Evolutionary conservation across 2,329 filamentous ascomycete species (phyloP).

Genomic region (Teratosphaeria viscida): DNA sequence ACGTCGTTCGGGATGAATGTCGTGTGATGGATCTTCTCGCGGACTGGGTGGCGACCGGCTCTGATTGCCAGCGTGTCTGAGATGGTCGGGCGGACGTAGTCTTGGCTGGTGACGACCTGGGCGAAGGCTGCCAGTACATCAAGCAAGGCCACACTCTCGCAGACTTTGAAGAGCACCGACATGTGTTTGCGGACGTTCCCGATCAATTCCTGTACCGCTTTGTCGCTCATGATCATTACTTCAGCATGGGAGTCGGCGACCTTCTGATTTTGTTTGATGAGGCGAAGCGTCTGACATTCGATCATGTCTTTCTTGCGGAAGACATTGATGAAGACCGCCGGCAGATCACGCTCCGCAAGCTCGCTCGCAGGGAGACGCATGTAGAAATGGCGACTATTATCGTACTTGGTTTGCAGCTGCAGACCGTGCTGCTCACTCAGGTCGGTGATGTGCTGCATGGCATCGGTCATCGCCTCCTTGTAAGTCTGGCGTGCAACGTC

Average conservation of each 20-base stretch:
- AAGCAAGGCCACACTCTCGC: conserved; percentile 73
- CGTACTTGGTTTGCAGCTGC: conserved; percentile 59
- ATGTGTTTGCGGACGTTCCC: conserved; percentile 61
- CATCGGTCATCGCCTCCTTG: conserved; percentile 75
- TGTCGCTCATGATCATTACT: conserved; percentile 69
- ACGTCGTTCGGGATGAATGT: conserved; percentile 83
- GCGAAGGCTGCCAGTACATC: conserved; percentile 61
- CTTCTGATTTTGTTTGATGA: conserved; percentile 66
- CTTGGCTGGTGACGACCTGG: conserved; percentile 56
- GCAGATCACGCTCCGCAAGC: conserved; percentile 50
- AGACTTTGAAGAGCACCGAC: conserved; percentile 67
- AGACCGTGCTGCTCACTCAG: conserved; percentile 52
- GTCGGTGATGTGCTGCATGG: conserved; percentile 57
- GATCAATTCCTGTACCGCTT: conserved; percentile 61
- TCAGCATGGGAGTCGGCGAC: conserved; percentile 76
- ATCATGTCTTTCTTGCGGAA: conserved; percentile 61
- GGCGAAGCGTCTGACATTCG: conserved; percentile 76
- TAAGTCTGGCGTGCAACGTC: conserved; percentile 84
- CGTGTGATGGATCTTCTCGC: conserved; percentile 58
- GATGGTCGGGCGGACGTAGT: conserved; percentile 61
- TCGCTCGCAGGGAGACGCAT: conserved; percentile 55
- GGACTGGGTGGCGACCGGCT: conserved; percentile 65
- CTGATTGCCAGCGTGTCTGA: conserved; percentile 61
- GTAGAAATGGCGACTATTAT: conserved; percentile 69
- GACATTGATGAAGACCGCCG: conserved; percentile 66